Conservation (phyloP, 768 basidiomycete species). For the Hemileccinum impolitum region DNA sequence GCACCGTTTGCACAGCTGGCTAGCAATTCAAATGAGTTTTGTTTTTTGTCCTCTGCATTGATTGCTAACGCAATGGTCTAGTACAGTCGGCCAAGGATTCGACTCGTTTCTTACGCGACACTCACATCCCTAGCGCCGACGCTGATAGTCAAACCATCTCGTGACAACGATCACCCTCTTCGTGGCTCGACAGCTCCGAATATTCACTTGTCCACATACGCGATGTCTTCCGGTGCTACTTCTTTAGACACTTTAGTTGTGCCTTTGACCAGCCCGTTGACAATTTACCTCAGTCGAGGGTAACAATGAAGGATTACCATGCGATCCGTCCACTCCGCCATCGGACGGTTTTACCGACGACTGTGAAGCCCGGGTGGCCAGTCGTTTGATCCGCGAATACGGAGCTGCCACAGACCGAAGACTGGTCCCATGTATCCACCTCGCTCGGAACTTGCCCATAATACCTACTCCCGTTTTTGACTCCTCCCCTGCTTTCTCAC, state of each 20-base stretch:
- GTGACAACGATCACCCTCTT: too few species aligned
- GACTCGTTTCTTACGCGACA: background rate
- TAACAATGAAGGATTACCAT: background rate
- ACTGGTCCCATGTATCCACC: background rate
- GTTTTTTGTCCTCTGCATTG: background rate
- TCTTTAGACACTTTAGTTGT: background rate
- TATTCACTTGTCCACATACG: background rate
- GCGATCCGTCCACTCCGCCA: constrained; percentile 8
- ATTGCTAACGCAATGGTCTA: constrained; percentile 7
- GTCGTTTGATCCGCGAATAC: background rate
- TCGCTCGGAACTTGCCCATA: too few species aligned
- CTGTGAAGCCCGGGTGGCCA: background rate
- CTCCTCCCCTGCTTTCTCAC: too few species aligned
- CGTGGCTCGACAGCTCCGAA: background rate
- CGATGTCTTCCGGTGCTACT: background rate
- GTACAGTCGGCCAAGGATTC: constrained; percentile 4
- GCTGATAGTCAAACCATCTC: background rate
- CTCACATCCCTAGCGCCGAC: background rate
- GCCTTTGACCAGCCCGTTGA: background rate
- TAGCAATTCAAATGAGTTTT: constrained; percentile 9
- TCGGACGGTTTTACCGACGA: background rate
- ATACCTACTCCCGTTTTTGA: too few species aligned
- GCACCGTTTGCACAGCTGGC: background rate
- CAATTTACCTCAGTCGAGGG: background rate
- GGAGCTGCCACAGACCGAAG: background rate